Conservation (phyloP, 139 green algal genomes). For the Mesostigma viride region DNA sequence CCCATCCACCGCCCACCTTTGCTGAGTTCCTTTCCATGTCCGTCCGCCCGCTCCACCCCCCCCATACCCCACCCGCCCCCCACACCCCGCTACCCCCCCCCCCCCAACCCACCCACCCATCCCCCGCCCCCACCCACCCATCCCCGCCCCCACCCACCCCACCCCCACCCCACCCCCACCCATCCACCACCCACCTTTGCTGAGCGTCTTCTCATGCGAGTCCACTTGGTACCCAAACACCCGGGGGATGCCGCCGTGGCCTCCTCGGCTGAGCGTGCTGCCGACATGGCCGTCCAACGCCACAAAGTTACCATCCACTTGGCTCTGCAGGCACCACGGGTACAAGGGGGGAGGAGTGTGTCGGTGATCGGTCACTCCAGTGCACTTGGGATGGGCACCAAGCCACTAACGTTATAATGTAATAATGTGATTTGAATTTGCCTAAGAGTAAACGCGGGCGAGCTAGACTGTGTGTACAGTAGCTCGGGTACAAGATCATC, state of each 20-base stretch:
- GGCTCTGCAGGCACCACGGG: conserved; percentile 14
- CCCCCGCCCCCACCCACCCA: no score
- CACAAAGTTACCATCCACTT: conserved; percentile 74
- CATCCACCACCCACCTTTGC: conserved; percentile 48
- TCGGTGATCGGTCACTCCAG: neutral
- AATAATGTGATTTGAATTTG: neutral
- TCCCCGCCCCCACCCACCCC: no score
- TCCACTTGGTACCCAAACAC: conserved; percentile 64
- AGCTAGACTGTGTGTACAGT: neutral
- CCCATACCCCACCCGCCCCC: no score
- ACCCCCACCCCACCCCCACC: no score
- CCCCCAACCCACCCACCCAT: no score
- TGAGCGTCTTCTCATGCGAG: conserved; percentile 66
- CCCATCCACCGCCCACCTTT: no score
- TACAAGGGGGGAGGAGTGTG: neutral
- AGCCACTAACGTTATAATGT: neutral
- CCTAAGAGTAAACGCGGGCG: neutral
- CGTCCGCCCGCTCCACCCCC: no score
- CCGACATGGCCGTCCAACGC: conserved; percentile 44
- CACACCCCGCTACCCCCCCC: no score
- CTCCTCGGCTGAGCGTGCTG: conserved; percentile 30
- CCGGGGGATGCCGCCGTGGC: conserved; percentile 47
- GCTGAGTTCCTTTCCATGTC: no score
- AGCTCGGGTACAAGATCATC: neutral
- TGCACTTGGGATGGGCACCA: neutral